Percentiles rank a stretch among this genome's conserved stretches.
These are phyloP conservation scores for Coemansia sp. DNA, from an alignment of 192 early-diverging fungal species.

Conservation along the genomic window DNA sequence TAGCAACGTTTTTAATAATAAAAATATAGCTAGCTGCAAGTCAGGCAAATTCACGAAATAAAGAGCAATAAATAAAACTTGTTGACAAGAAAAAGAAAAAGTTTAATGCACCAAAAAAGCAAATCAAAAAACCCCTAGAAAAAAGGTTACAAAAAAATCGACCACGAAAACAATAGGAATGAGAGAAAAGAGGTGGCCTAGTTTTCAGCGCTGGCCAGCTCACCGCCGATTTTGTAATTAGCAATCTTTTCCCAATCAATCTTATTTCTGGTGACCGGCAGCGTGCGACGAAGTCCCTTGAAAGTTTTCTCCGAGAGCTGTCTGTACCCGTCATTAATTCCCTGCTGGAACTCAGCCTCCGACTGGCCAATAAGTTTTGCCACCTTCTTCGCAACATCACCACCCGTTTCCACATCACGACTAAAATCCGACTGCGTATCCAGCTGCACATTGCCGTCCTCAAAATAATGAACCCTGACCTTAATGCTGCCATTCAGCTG, in stretches of 20 bases:
- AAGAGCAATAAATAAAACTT: not conserved
- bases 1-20: too few species aligned
- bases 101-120: not conserved
- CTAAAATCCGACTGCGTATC: slow-evolving; percentile 72
- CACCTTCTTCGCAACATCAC: slow-evolving; percentile 55
- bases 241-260: slow-evolving; percentile 88
- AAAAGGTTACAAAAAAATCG: not conserved
- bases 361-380: slow-evolving; percentile 65
- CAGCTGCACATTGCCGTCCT: slow-evolving; percentile 98
- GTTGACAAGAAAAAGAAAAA: not conserved
- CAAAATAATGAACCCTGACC: slow-evolving; percentile 96
- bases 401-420: slow-evolving; percentile 17
- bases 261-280: slow-evolving; percentile 90
- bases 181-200: slow-evolving; percentile 6
- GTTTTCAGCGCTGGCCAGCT: slow-evolving; percentile 36
- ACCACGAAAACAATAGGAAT: not conserved
- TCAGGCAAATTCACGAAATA: not conserved
- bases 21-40: too few species aligned
- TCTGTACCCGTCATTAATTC: slow-evolving; percentile 78
- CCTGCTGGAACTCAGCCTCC: slow-evolving; percentile 81
- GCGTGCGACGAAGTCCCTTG: slow-evolving; percentile 81
- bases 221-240: slow-evolving; percentile 46
- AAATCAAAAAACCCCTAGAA: not conserved
- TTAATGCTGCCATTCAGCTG: slow-evolving; percentile 71
- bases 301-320: slow-evolving; percentile 87